A percentile compares a stretch with the other conserved stretches of the same genome.
phyloP scores from a whole-genome alignment of 257 asterid species.

The Lycium barbarum region DNA sequence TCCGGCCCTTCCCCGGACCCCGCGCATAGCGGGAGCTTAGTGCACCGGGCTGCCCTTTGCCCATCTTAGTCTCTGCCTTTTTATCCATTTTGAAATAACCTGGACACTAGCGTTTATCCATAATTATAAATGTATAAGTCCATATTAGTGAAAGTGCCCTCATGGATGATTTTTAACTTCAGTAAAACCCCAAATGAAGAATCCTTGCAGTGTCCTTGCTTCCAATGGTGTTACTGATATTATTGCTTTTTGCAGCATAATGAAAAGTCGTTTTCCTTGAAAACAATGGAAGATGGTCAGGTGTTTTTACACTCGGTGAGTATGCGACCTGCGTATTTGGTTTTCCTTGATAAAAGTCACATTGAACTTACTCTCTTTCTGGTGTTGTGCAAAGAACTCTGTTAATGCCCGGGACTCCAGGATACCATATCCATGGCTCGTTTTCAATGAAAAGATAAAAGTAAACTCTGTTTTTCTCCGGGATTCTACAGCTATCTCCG shows the following conservation, averaged over 20 bases:
- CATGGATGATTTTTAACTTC: not conserved
- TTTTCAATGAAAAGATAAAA: conserved; percentile 90
- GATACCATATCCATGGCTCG: conserved; percentile 94
- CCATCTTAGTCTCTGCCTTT: conserved; percentile 3
- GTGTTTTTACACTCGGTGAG: conserved; percentile 84
- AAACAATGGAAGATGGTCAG: conserved; percentile 97
- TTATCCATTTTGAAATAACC: not conserved
- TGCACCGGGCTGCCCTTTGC: no score
- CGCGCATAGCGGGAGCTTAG: no score
- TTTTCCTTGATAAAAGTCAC: conserved; percentile 10
- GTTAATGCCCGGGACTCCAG: conserved; percentile 73
- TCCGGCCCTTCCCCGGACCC: no score
- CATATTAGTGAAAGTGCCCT: not conserved
- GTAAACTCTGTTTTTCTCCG: conserved; percentile 89
- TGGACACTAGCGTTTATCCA: not conserved
- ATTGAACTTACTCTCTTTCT: conserved; percentile 25
- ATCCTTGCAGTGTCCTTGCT: not conserved
- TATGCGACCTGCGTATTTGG: conserved; percentile 35
- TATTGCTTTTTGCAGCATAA: conserved; percentile 67
- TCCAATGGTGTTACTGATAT: conserved; percentile 15
- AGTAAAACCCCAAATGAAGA: not conserved
- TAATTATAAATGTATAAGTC: not conserved
- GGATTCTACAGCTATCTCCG: conserved; percentile 92
- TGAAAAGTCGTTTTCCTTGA: conserved; percentile 82
- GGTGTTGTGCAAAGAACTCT: conserved; percentile 63